Conservation (phyloP, 148 eudicot species). For the Vaccinium myrtillus region DNA sequence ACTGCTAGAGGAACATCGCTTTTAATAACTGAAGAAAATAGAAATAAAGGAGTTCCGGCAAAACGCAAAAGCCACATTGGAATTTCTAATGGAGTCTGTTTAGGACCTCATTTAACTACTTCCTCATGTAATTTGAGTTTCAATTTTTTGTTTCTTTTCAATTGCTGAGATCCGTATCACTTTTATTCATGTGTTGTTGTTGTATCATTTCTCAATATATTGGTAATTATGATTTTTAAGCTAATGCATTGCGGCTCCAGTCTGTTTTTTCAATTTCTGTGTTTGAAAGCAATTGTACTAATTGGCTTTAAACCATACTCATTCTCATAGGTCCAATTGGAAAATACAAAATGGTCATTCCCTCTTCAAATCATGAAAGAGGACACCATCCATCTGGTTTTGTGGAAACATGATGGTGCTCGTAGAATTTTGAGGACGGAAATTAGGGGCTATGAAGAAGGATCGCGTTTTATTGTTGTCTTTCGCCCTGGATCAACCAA, state of each 20-base stretch:
- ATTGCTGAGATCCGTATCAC: not conserved
- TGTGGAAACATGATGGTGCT: conserved; percentile 52
- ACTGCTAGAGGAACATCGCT: not conserved
- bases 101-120: not conserved
- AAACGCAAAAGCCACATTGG: not conserved
- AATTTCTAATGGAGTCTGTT: not conserved
- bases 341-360: conserved; percentile 81
- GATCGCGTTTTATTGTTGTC: conserved; percentile 92
- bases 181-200: not conserved
- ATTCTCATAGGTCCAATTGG: conserved; percentile 53
- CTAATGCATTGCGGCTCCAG: not conserved
- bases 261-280: not conserved
- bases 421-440: conserved; percentile 60
- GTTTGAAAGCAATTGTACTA: conserved; percentile 1
- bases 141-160: not conserved
- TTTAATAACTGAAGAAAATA: not conserved
- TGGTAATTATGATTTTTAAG: not conserved
- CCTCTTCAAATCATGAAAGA: conserved; percentile 82
- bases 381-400: conserved; percentile 66
- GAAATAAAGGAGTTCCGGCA: not conserved
- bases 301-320: not conserved
- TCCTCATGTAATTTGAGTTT: not conserved
- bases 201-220: not conserved
- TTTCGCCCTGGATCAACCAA: conserved; percentile 76
- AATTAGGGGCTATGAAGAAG: conserved; percentile 96